phyloP scores from a whole-genome alignment of 2,329 filamentous ascomycete genomes.

The Sporothrix curviconia region DNA sequence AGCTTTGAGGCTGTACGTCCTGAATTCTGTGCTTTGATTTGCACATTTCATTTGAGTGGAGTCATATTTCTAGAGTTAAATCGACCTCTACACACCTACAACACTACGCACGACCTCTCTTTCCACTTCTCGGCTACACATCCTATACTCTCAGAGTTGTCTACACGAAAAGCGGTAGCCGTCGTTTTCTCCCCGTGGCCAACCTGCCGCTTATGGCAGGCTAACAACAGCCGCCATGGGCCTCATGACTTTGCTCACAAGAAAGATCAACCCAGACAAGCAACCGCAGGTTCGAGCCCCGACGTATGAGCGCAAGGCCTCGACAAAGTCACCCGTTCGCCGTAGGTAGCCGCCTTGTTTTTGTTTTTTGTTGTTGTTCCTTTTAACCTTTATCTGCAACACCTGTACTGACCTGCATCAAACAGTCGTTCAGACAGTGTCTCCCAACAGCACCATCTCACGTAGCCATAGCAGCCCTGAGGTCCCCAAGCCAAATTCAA shows the following conservation, averaged over 20 bases:
- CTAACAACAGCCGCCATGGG: conserved; percentile 24
- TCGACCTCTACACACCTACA: background rate
- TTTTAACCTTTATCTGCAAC: background rate
- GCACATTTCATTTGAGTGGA: no score
- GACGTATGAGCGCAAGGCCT: conserved; percentile 20
- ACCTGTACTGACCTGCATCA: background rate
- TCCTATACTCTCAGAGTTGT: background rate
- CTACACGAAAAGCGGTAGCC: background rate
- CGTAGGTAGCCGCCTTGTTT: conserved; percentile 17
- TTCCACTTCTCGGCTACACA: background rate
- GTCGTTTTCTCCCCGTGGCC: background rate
- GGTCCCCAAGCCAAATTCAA: background rate
- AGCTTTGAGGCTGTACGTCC: no score
- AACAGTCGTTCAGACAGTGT: conserved; percentile 9
- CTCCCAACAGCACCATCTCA: background rate
- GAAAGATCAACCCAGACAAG: conserved; percentile 21
- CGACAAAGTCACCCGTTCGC: conserved; percentile 20
- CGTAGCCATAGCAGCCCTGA: background rate
- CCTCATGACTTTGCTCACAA: conserved; percentile 27
- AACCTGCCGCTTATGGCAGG: conserved; percentile 19
- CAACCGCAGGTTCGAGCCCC: conserved; percentile 18
- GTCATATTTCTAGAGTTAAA: no score
- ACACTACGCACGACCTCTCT: background rate
- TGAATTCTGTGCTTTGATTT: no score
- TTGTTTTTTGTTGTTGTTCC: background rate